These are phyloP conservation scores for Cystobasidium tubakii DNA, from an alignment of 768 basidiomycete genomes.

Conservation along the genomic window DNA sequence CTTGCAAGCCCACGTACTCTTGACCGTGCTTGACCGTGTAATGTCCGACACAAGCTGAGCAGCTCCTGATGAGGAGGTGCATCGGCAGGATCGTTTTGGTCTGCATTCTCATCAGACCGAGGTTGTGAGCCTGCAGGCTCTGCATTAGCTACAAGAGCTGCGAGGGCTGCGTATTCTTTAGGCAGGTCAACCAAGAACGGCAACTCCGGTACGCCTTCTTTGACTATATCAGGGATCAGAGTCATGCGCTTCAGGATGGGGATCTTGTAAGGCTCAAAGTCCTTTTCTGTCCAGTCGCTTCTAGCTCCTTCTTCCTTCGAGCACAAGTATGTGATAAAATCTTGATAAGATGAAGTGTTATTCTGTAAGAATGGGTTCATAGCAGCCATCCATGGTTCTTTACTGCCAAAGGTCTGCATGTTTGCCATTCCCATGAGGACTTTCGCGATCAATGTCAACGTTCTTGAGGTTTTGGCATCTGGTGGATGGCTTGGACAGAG, in stretches of 20 bases:
- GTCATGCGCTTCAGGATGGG: constrained; percentile 36
- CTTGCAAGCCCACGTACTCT: constrained; percentile 8
- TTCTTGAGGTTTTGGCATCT: constrained; percentile 56
- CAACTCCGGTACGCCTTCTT: constrained; percentile 58
- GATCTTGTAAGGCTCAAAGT: constrained; percentile 38
- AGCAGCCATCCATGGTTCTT: constrained; percentile 75
- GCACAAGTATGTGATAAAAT: constrained; percentile 55
- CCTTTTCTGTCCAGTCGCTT: constrained; percentile 41
- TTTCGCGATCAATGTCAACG: constrained; percentile 76
- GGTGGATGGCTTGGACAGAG: constrained; percentile 55
- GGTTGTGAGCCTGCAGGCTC: not conserved
- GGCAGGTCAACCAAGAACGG: constrained; percentile 73
- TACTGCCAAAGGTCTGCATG: constrained; percentile 52
- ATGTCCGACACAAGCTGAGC: not conserved
- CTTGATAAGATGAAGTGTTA: constrained; percentile 65
- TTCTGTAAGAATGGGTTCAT: constrained; percentile 67
- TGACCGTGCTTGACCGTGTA: constrained; percentile 11
- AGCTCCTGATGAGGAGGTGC: not conserved
- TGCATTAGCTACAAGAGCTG: constrained; percentile 63
- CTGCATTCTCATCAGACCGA: not conserved
- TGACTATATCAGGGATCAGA: constrained; percentile 49
- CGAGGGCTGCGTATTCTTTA: constrained; percentile 67
- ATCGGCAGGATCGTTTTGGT: not conserved
- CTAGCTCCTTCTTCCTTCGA: constrained; percentile 32
- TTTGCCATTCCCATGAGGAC: constrained; percentile 86